Base-by-base conservation (phyloP, 2,329 filamentous ascomycete genomes). In the Ceratocystiopsis brevicomis region DNA sequence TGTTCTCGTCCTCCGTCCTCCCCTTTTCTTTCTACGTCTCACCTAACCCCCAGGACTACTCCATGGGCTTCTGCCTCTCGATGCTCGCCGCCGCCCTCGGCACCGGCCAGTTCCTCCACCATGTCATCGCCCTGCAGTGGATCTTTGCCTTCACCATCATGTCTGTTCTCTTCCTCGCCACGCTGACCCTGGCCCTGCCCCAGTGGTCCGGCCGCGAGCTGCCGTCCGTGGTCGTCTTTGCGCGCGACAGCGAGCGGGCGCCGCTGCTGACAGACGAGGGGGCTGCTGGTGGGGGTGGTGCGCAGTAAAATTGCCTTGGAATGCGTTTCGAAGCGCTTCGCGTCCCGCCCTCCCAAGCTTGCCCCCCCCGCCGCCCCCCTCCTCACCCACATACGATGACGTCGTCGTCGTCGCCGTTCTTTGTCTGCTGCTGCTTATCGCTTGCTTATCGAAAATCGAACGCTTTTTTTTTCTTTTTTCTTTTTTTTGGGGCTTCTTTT, bases 61-160 rank as follows among this genome's bases (percentile, higher is more conserved):
- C 81, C 19, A 79, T 92, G 56, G 84, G 86, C 2, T 84, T 90
- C 57, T 76, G 74, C 43, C 68, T 94, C 52, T 81, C 76, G 51
- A 68, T 86, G 38, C 64, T 92, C 39, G 64, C 75, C 1, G 76
- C 84, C 6, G 74, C 84, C 16, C 74, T 92, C 37, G 84, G 82
- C 13, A 74, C 90, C 15, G 71, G 75, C 14, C 86, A 94, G 59
- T 77, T 92, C 62, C 64, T 76, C 41, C 68, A 71, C 53, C 76
- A 85, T 57, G 60, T 78, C 46, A 67, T 92, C 51, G 81, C 83
- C 8, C 67, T 93, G 50, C 86, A 94, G 63, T 93, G 85, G 85
- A 88, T 92, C 60, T 93, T 93, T 57, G 81, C 85, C 33, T 90
- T 92, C 55, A 67, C 76, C 48, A 85, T 93, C 57, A 86, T 88